phyloP scores from a whole-genome alignment of 495 filamentous ascomycete genomes.

The Podospora appendiculata region DNA sequence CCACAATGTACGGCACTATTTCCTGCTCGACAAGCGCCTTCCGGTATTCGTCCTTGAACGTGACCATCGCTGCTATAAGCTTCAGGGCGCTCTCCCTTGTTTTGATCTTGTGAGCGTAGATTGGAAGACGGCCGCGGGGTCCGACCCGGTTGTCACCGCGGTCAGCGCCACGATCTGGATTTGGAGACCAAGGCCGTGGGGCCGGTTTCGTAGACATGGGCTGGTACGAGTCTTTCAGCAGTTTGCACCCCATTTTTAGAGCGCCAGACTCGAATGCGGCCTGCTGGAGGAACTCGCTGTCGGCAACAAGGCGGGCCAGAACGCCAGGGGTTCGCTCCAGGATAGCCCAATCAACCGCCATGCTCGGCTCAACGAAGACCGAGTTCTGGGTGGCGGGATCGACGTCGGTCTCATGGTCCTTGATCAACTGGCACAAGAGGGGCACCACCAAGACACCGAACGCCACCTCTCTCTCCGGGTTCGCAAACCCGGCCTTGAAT shows the following conservation, averaged over 20 bases:
- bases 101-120: slow-evolving; percentile 64
- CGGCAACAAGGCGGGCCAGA: slow-evolving; percentile 69
- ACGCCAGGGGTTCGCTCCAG: slow-evolving; percentile 67
- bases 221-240: slow-evolving; percentile 64
- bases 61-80: slow-evolving; percentile 68
- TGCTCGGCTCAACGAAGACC: slow-evolving; percentile 26
- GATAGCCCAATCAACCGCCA: slow-evolving; percentile 36
- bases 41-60: slow-evolving; percentile 76
- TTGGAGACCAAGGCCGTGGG: slow-evolving; percentile 35
- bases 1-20: slow-evolving; percentile 70
- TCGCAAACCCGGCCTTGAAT: slow-evolving; percentile 59
- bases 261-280: slow-evolving; percentile 73
- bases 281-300: slow-evolving; percentile 68
- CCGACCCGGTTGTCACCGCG: slow-evolving; percentile 41
- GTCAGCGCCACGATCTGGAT: slow-evolving; percentile 12
- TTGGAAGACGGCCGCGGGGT: slow-evolving; percentile 50
- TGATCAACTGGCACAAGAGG: slow-evolving; percentile 61
- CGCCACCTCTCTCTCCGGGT: slow-evolving; percentile 50
- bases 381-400: slow-evolving; percentile 12
- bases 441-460: slow-evolving; percentile 65
- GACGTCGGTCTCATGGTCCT: slow-evolving; percentile 39
- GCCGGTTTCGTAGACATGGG: slow-evolving; percentile 32
- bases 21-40: slow-evolving; percentile 78
- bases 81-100: slow-evolving; percentile 71
- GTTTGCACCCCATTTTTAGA: slow-evolving; percentile 62